Conservation (phyloP, 2,329 filamentous ascomycete species). For the Talaromyces sp. region DNA sequence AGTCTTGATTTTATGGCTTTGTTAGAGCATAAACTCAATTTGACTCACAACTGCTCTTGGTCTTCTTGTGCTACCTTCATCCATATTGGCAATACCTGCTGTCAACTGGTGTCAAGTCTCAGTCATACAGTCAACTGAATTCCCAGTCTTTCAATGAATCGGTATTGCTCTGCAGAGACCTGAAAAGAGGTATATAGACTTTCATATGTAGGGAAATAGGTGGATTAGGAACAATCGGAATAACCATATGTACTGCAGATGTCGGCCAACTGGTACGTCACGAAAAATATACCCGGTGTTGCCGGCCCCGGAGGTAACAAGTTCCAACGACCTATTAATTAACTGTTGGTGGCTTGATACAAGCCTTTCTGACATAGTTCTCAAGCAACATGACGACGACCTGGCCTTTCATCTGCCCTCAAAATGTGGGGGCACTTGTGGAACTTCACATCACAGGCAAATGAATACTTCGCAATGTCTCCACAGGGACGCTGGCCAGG, state of each 20-base stretch:
- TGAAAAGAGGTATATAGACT: background rate
- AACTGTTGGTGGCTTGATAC: background rate
- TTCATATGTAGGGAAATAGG: background rate
- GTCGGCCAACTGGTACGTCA: too few relatives aligned
- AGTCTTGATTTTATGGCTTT: background rate
- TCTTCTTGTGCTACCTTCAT: background rate
- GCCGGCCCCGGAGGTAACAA: background rate
- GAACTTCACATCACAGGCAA: background rate
- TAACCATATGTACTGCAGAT: too few relatives aligned
- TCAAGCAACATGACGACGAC: background rate
- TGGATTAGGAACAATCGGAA: background rate
- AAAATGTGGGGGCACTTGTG: background rate
- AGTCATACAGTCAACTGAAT: background rate
- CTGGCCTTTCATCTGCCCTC: background rate
- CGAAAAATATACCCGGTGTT: background rate
- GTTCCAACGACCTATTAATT: background rate
- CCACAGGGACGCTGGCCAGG: background rate
- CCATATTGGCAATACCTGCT: background rate
- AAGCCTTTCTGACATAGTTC: background rate
- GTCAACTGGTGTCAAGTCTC: background rate
- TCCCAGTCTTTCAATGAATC: background rate
- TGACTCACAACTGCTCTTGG: background rate
- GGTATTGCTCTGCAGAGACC: background rate
- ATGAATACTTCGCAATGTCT: background rate
- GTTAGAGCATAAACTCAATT: background rate